phyloP scores from a whole-genome alignment of 768 basidiomycete species.

The Podaxis mareebaensis region DNA sequence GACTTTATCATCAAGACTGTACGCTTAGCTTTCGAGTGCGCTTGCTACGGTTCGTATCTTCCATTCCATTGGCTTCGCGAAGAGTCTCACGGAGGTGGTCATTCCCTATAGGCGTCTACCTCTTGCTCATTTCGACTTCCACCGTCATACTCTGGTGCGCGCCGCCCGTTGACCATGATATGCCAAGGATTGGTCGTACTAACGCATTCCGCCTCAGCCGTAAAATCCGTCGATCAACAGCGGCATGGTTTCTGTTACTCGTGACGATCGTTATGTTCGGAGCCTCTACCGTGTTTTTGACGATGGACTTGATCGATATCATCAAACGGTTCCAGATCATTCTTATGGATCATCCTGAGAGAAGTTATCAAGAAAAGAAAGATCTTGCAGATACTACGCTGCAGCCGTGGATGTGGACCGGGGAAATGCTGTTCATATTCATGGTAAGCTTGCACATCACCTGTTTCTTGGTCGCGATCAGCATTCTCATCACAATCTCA shows the following conservation, averaged over 20 bases:
- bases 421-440: conserved; percentile 32
- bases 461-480: not conserved
- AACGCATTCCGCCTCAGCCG: conserved; percentile 17
- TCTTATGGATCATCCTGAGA: conserved; percentile 23
- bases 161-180: not conserved
- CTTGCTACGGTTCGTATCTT: conserved; percentile 19
- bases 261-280: conserved; percentile 30
- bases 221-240: conserved; percentile 17
- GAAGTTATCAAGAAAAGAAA: conserved; percentile 21
- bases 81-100: not conserved
- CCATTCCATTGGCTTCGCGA: not conserved
- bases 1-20: conserved; percentile 20
- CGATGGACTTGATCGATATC: conserved; percentile 29
- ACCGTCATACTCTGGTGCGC: conserved; percentile 20
- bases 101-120: conserved; percentile 14
- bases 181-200: not conserved
- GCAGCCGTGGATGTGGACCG: conserved; percentile 28
- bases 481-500: conserved; percentile 2
- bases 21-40: conserved; percentile 19
- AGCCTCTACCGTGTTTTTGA: conserved; percentile 27
- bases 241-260: conserved; percentile 22
- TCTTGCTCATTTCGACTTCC: conserved; percentile 20
- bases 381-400: conserved; percentile 23
- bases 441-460: conserved; percentile 19
- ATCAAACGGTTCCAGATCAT: conserved; percentile 28